Base-by-base conservation (phyloP, 2,329 filamentous ascomycete species). In the Rhinocladiella mackenziei region DNA sequence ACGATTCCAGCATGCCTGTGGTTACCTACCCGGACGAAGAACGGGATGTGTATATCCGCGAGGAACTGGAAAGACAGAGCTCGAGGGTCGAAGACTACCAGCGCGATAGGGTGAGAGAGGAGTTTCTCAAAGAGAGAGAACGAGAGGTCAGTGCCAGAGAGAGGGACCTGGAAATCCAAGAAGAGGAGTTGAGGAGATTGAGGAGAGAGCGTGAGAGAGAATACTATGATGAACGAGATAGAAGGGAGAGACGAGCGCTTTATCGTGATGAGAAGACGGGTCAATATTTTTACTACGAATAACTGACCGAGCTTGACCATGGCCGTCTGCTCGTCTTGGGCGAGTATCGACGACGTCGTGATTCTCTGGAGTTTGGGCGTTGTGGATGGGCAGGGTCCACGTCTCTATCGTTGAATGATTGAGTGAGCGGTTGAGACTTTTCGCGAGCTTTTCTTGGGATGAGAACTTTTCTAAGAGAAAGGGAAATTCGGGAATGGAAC, bases 81-180 rank as follows among this genome's bases (percentile, higher is more conserved):
- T 18, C 30, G 28, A 40, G 37, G 4, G 32, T 39, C 20, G 48
- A 51, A 22, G 30, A 42, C 30, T 51, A 51, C 19, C 43, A 51
- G 20, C 48, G 48, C 7, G 43, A 47, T 5, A 39, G 43, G 8
- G 33, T 51, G 22, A 36, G 32, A 14, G 48, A 46, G 14, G 43
- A 47, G 13, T 38, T 36, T 39, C 29, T 51, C 31, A 43, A 33
- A 15, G 29, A 42, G 3, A 33, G 39, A 6, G 48, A 51, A 15
- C 26, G 15, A 15, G 23, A 41, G 17, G 28, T 44, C 5, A n/a
- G n/a, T 13, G 39, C 32, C 11, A 33, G 43, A 4, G 47, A 50
- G 32, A 17, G 43, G 17, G 39, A 46, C 5, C 32, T 43, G 30
- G 39, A 37, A 5, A 10, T 37, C 25, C 29, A 26, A 14, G 47